Evolutionary conservation across 129 eudicot species (phyloP).

Genomic region (Tagetes patula): DNA sequence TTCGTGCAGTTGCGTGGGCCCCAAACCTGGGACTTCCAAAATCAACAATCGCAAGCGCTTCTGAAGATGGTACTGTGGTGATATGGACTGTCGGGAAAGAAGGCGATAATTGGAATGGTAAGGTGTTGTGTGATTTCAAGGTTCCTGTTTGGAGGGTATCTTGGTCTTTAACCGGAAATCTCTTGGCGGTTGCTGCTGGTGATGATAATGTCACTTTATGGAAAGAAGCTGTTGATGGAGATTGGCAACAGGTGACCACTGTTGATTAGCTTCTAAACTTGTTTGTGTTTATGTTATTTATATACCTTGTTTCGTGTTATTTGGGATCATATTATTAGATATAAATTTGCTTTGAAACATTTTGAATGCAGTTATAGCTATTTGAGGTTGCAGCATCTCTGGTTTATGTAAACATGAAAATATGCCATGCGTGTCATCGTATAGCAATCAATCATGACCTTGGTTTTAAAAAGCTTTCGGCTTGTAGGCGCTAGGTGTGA

Average conservation of each 20-base stretch:
- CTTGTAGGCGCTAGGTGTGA: no score
- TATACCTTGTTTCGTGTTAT: background rate
- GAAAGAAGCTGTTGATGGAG: conserved; percentile 77
- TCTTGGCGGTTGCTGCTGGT: conserved; percentile 40
- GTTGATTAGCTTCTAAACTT: conserved; percentile 34
- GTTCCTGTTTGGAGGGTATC: conserved; percentile 73
- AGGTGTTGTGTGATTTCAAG: conserved; percentile 52
- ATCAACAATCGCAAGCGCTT: conserved; percentile 64
- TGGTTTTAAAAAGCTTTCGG: background rate
- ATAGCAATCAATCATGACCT: background rate
- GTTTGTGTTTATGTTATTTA: background rate
- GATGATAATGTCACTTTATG: conserved; percentile 55
- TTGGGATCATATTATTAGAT: conserved; percentile 10
- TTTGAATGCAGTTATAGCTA: background rate
- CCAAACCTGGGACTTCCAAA: conserved; percentile 73
- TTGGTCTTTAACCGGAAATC: conserved; percentile 65
- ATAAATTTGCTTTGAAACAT: background rate
- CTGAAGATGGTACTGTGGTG: conserved; percentile 60
- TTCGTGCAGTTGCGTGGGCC: conserved; percentile 76
- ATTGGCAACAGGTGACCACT: conserved; percentile 66
- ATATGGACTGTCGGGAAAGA: conserved; percentile 64
- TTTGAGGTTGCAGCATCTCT: background rate
- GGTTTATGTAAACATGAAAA: background rate
- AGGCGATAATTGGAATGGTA: conserved; percentile 69
- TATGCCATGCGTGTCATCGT: background rate